Percentiles rank a stretch among this genome's conserved stretches.
Evolutionary conservation across 2,329 filamentous ascomycete genomes (phyloP).

Genomic region (Acrodontium crateriforme): DNA sequence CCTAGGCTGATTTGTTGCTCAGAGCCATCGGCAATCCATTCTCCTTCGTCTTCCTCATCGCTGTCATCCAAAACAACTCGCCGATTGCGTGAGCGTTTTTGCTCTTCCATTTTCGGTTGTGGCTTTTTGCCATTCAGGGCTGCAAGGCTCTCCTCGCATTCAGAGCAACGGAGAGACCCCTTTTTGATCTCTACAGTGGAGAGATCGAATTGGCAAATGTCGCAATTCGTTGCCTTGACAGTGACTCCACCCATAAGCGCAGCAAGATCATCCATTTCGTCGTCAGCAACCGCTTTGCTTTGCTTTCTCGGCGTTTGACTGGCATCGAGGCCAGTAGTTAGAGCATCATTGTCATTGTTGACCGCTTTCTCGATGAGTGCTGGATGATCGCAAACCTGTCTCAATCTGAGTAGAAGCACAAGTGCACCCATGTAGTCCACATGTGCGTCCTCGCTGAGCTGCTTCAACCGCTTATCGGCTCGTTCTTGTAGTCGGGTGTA

Average conservation of each 20-base stretch:
- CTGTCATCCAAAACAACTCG: conserved; percentile 49
- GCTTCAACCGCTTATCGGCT: conserved; percentile 72
- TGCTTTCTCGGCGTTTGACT: conserved; percentile 19
- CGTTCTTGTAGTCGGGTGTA: conserved; percentile 73
- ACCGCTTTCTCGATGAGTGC: conserved; percentile 75
- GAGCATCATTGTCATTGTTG: conserved; percentile 73
- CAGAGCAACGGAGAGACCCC: conserved; percentile 50
- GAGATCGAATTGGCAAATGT: conserved; percentile 64
- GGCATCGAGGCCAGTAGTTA: conserved; percentile 41
- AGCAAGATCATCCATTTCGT: conserved; percentile 69
- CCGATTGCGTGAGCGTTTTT: conserved; percentile 31
- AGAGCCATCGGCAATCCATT: conserved; percentile 64
- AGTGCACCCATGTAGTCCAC: conserved; percentile 90
- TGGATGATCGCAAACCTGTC: conserved; percentile 91
- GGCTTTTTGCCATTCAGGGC: conserved; percentile 36
- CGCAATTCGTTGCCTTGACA: conserved; percentile 64
- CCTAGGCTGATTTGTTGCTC: conserved; percentile 41
- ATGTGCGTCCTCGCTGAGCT: conserved; percentile 63
- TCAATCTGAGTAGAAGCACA: conserved; percentile 74
- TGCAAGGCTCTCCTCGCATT: conserved; percentile 63
- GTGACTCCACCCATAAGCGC: conserved; percentile 76
- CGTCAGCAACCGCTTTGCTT: conserved; percentile 37
- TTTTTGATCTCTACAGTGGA: conserved; percentile 39
- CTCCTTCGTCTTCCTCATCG: conserved; percentile 45
- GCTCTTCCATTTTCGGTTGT: conserved; percentile 18